These are phyloP conservation scores for Hyaloraphidium curvatum DNA, from an alignment of 192 early-diverging fungal genomes.

Conservation along the genomic window DNA sequence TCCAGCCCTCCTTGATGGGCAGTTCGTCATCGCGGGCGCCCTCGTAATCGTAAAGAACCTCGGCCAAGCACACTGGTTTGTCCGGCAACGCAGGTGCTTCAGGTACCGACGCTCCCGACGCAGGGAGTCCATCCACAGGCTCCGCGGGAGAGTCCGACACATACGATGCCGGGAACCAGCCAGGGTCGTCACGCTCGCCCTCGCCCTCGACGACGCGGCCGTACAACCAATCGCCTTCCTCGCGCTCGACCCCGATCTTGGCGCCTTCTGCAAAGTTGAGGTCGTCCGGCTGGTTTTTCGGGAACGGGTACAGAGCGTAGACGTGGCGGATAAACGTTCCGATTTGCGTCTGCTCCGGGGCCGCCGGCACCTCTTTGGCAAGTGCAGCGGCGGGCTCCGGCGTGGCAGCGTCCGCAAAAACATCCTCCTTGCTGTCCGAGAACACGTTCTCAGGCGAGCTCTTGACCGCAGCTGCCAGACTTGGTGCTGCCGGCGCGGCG, in stretches of 20 bases:
- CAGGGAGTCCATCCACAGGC: constrained; percentile 5
- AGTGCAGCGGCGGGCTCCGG: too few relatives aligned
- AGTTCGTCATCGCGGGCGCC: constrained; percentile 22
- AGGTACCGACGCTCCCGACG: not conserved
- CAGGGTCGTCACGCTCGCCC: too few relatives aligned
- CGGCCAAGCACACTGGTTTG: constrained; percentile 5
- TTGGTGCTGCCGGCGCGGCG: too few relatives aligned
- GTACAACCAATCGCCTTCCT: constrained; percentile 48
- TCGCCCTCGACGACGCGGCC: constrained; percentile 23
- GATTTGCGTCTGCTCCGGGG: too few relatives aligned
- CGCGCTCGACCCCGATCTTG: constrained; percentile 30
- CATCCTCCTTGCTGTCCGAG: too few relatives aligned
- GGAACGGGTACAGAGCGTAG: constrained; percentile 21
- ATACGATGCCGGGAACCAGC: constrained; percentile 44
- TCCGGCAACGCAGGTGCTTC: not conserved
- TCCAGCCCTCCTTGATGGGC: constrained; percentile 13
- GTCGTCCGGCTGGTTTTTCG: constrained; percentile 28
- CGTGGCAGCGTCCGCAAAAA: too few relatives aligned
- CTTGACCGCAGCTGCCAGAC: too few relatives aligned
- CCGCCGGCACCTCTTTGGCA: too few relatives aligned
- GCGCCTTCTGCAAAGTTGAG: constrained; percentile 25
- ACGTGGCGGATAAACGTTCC: not conserved
- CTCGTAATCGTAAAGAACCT: constrained; percentile 21
- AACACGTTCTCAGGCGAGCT: too few relatives aligned
- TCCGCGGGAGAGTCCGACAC: not conserved